A percentile compares a stretch with the other conserved stretches of the same genome.
Evolutionary conservation across 2,329 filamentous ascomycete genomes (phyloP).

Genomic region (Beauveria australis): DNA sequence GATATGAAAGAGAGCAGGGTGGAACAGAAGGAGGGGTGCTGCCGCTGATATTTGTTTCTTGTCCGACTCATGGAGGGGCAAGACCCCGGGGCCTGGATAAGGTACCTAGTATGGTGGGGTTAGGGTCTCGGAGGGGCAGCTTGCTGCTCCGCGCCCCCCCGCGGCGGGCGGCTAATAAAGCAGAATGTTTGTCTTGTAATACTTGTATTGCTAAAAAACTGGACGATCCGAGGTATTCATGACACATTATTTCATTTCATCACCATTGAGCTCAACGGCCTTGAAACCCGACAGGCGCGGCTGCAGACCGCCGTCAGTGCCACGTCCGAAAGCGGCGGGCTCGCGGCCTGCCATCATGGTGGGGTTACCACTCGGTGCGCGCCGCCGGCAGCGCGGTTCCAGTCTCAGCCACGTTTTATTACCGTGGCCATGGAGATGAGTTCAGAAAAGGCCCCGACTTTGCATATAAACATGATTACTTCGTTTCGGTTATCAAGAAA

Average conservation of each 20-base stretch:
- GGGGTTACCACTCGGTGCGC: slow-evolving; percentile 4
- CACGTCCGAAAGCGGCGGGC: slow-evolving; percentile 4
- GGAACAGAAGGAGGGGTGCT: neutral
- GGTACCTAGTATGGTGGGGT: slow-evolving; percentile 6
- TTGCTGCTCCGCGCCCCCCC: neutral
- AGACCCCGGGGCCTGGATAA: neutral
- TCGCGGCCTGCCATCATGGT: neutral
- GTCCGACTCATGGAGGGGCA: slow-evolving; percentile 5
- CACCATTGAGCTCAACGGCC: neutral
- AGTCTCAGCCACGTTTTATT: too few species aligned
- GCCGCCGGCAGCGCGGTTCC: slow-evolving; percentile 8
- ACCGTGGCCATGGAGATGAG: too few species aligned
- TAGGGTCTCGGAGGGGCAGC: neutral
- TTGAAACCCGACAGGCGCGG: neutral
- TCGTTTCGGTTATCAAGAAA: too few species aligned
- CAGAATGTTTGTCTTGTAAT: neutral
- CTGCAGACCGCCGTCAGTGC: neutral
- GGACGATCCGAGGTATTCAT: too few species aligned
- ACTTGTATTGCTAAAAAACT: neutral
- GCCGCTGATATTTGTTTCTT: slow-evolving; percentile 2
- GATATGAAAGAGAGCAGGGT: neutral
- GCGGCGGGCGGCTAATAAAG: neutral
- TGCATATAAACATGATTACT: too few species aligned
- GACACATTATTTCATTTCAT: neutral
- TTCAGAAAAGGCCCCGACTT: neutral